A percentile compares a stretch with the other conserved stretches of the same genome.
Evolutionary conservation across 805 yeast genomes (phyloP).

Genomic region (Diddensiella transvaalensis): DNA sequence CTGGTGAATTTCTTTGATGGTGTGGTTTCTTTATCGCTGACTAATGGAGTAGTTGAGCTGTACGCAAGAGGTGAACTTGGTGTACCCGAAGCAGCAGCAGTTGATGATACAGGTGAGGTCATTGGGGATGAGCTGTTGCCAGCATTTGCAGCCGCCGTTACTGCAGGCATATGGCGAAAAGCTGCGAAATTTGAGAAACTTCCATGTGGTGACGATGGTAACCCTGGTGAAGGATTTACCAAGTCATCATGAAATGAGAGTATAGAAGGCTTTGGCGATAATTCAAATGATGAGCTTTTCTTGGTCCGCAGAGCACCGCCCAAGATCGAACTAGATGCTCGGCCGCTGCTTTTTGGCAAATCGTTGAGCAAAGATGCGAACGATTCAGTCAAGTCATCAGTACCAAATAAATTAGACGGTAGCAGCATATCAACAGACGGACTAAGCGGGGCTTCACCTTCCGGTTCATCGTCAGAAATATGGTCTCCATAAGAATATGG

Average conservation of each 20-base stretch:
- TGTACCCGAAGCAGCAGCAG: background rate
- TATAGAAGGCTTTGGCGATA: slow-evolving; percentile 21
- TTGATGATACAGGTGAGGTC: background rate
- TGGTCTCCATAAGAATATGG: slow-evolving; percentile 1
- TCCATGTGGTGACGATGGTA: slow-evolving; percentile 17
- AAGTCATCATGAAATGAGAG: slow-evolving; percentile 13
- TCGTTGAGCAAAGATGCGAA: slow-evolving; percentile 20
- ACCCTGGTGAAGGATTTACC: slow-evolving; percentile 7
- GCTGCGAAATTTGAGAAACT: slow-evolving; percentile 5
- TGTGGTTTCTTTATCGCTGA: slow-evolving; percentile 1
- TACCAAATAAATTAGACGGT: slow-evolving; percentile 35
- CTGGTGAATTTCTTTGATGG: slow-evolving; percentile 14
- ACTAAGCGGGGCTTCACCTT: slow-evolving; percentile 32
- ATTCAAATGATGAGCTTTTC: slow-evolving; percentile 13
- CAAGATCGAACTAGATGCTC: slow-evolving; percentile 18
- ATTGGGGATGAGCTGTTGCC: background rate
- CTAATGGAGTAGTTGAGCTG: background rate
- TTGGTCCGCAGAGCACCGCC: slow-evolving; percentile 14
- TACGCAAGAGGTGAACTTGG: background rate
- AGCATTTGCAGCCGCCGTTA: background rate
- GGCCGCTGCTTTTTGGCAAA: slow-evolving; percentile 6
- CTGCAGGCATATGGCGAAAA: background rate
- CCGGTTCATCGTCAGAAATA: slow-evolving; percentile 9
- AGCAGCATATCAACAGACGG: slow-evolving; percentile 36
- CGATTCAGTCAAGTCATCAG: slow-evolving; percentile 26